Evolutionary conservation across 2,329 filamentous ascomycete species (phyloP).

Genomic region (Gaeumannomyces tritici): DNA sequence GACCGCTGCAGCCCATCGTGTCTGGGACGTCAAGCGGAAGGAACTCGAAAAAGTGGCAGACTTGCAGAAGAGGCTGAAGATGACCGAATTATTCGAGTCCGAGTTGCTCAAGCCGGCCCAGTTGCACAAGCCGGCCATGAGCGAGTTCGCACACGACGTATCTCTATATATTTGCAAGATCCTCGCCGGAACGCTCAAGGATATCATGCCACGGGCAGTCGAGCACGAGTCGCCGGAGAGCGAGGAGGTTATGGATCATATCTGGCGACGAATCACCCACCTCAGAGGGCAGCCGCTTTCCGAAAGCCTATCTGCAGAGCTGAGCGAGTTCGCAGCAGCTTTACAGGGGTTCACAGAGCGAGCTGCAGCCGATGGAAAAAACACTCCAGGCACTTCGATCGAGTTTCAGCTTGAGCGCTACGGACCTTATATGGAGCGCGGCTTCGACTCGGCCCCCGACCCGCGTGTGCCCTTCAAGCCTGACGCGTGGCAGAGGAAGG

Average conservation of each 20-base stretch:
- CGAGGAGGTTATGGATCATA: slow-evolving; percentile 8
- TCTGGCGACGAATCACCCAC: slow-evolving; percentile 12
- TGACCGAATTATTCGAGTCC: slow-evolving; percentile 35
- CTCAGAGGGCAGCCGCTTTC: slow-evolving; percentile 7
- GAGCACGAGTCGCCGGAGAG: not conserved
- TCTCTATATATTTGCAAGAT: slow-evolving; percentile 25
- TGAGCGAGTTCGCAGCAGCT: slow-evolving; percentile 1
- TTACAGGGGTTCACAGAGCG: not conserved
- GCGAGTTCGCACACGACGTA: slow-evolving; percentile 21
- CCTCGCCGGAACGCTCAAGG: slow-evolving; percentile 12
- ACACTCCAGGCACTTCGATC: slow-evolving; percentile 2
- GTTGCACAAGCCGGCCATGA: slow-evolving; percentile 16
- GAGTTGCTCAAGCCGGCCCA: slow-evolving; percentile 20
- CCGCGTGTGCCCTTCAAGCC: slow-evolving; percentile 61
- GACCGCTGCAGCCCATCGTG: slow-evolving; percentile 24
- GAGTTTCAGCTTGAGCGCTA: slow-evolving; percentile 61
- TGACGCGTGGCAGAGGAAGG: slow-evolving; percentile 66
- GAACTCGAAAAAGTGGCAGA: slow-evolving; percentile 35
- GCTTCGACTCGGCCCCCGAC: slow-evolving; percentile 59
- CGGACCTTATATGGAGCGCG: slow-evolving; percentile 67
- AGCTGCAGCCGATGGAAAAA: slow-evolving; percentile 1
- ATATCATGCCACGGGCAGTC: not conserved
- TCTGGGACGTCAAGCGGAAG: slow-evolving; percentile 33
- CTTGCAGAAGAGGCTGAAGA: slow-evolving; percentile 34
- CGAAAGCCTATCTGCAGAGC: not conserved